phyloP scores from a whole-genome alignment of 805 yeast species.

The Kluyveromyces wickerhamii region DNA sequence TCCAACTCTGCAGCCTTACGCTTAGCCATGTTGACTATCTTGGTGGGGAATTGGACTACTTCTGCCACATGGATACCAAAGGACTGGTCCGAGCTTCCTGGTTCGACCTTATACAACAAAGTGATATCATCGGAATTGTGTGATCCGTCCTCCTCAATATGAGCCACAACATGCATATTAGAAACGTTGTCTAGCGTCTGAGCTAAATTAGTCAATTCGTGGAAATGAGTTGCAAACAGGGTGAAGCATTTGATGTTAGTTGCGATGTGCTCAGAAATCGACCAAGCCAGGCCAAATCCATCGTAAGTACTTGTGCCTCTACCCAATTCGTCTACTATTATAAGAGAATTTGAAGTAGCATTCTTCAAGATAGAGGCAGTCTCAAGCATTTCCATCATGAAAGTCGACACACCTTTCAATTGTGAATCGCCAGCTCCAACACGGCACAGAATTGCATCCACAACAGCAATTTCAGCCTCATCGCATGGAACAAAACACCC shows the following conservation, averaged over 20 bases:
- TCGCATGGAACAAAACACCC: constrained; percentile 84
- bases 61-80: constrained; percentile 98
- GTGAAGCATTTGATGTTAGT: constrained; percentile 66
- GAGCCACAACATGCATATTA: constrained; percentile 91
- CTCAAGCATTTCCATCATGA: constrained; percentile 97
- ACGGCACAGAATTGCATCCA: constrained; percentile 88
- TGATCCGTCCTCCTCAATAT: constrained; percentile 47
- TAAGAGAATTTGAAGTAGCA: constrained; percentile 76
- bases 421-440: constrained; percentile 99
- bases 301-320: constrained; percentile 78
- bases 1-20: constrained; percentile 86
- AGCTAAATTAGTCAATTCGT: constrained; percentile 80
- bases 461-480: constrained; percentile 70
- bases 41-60: constrained; percentile 83
- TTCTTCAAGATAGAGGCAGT: constrained; percentile 86
- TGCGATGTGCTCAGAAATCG: constrained; percentile 82
- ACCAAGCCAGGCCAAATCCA: constrained; percentile 97
- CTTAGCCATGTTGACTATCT: constrained; percentile 91
- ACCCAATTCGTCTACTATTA: constrained; percentile 92
- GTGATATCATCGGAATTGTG: constrained; percentile 60
- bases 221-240: constrained; percentile 95
- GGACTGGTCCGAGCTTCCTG: constrained; percentile 92
- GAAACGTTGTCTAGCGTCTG: constrained; percentile 55
- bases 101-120: constrained; percentile 84
- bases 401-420: constrained; percentile 91